Evolutionary conservation across 208 protist genomes (phyloP).

Genomic region (Leishmania aethiopica): DNA sequence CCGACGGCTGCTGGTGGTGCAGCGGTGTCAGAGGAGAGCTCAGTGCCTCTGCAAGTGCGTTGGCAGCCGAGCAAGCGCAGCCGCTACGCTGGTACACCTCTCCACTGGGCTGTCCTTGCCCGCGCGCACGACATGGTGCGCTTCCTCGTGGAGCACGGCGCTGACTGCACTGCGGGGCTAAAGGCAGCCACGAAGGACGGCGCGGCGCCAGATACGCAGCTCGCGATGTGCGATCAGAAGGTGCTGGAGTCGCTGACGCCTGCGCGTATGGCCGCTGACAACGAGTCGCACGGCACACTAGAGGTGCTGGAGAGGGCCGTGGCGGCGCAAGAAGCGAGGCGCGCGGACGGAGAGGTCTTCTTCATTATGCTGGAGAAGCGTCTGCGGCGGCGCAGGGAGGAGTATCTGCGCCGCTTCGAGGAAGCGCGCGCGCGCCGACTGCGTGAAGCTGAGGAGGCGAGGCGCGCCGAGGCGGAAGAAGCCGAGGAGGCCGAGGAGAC

Average conservation of each 20-base stretch:
- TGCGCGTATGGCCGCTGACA: conserved; percentile 43
- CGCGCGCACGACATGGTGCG: conserved; percentile 54
- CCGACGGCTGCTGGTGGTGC: neutral
- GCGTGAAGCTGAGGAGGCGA: conserved; percentile 37
- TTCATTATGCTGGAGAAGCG: conserved; percentile 37
- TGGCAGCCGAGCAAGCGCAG: conserved; percentile 75
- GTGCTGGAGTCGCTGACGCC: conserved; percentile 34
- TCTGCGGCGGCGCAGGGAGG: conserved; percentile 46
- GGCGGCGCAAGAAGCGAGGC: conserved; percentile 10
- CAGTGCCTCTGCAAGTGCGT: conserved; percentile 24
- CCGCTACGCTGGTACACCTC: conserved; percentile 48
- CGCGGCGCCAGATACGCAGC: neutral
- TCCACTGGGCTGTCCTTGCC: conserved; percentile 84
- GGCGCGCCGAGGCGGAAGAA: conserved; percentile 16
- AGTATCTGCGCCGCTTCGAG: conserved; percentile 41
- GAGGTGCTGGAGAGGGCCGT: conserved; percentile 34
- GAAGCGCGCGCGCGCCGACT: conserved; percentile 40
- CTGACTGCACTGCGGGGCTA: conserved; percentile 32
- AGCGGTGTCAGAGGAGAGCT: neutral
- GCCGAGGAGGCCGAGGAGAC: conserved; percentile 15
- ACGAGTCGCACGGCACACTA: conserved; percentile 52
- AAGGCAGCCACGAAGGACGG: neutral
- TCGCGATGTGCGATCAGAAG: neutral
- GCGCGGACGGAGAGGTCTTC: conserved; percentile 13
- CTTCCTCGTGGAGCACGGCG: conserved; percentile 64